Evolutionary conservation across 1,284 basidiomycete species (phyloP).

Genomic region (Tilletia caries): DNA sequence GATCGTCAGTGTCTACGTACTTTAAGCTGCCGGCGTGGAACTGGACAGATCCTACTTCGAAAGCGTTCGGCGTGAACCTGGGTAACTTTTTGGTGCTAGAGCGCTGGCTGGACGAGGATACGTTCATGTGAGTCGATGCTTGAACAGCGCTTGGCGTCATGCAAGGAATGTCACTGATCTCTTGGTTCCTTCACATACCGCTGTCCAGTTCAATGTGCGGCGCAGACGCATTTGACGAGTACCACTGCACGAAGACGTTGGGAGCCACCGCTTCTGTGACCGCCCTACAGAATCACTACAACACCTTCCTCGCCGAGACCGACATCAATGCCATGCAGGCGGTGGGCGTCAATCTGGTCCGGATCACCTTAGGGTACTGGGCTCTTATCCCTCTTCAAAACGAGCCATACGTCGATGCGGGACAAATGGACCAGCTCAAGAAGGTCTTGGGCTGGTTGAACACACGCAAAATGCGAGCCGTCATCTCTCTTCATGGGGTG

Average conservation of each 20-base stretch:
- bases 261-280: slow-evolving; percentile 30
- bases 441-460: slow-evolving; percentile 50
- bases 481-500: slow-evolving; percentile 56
- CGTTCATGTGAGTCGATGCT: slow-evolving; percentile 38
- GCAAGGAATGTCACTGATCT: too few relatives aligned
- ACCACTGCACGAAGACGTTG: slow-evolving; percentile 44
- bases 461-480: slow-evolving; percentile 54
- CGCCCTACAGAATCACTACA: slow-evolving; percentile 50
- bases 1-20: background rate
- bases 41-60: slow-evolving; percentile 43
- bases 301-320: slow-evolving; percentile 54
- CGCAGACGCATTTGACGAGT: slow-evolving; percentile 54
- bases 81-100: slow-evolving; percentile 52
- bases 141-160: background rate
- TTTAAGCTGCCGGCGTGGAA: slow-evolving; percentile 37
- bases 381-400: slow-evolving; percentile 37
- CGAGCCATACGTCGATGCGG: slow-evolving; percentile 38
- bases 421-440: slow-evolving; percentile 39
- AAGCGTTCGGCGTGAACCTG: slow-evolving; percentile 46
- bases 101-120: slow-evolving; percentile 56
- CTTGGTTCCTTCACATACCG: background rate
- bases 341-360: slow-evolving; percentile 51
- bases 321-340: slow-evolving; percentile 52
- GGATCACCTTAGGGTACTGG: slow-evolving; percentile 55
- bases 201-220: slow-evolving; percentile 31